These are phyloP conservation scores for Millerozyma miso DNA, from an alignment of 805 yeast species.

Conservation along the genomic window DNA sequence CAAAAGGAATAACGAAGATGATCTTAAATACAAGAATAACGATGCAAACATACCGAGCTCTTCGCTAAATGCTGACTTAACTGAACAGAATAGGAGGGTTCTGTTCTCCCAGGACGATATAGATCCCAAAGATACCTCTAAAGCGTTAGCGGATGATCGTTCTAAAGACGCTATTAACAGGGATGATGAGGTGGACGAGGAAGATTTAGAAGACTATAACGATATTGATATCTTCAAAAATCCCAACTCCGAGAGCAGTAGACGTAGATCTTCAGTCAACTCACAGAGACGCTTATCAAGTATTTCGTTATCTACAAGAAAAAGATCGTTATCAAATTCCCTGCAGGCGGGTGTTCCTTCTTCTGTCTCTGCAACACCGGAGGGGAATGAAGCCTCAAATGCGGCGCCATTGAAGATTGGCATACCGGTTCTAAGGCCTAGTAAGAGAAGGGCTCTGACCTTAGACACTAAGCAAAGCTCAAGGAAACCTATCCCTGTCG, in stretches of 20 bases:
- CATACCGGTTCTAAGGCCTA: conserved; percentile 30
- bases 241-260: conserved; percentile 11
- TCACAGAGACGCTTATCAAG: conserved; percentile 36
- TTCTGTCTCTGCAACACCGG: conserved; percentile 10
- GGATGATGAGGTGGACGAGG: conserved; percentile 14
- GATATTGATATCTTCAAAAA: conserved; percentile 27
- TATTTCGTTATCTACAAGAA: conserved; percentile 21
- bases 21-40: background rate
- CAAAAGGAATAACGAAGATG: background rate
- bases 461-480: conserved; percentile 7
- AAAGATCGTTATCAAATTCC: conserved; percentile 29
- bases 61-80: conserved; percentile 2
- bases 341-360: conserved; percentile 6
- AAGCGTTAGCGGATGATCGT: conserved; percentile 1
- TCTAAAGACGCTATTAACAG: conserved; percentile 8
- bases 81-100: too few relatives aligned
- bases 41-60: conserved; percentile 4
- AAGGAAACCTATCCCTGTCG: conserved; percentile 7
- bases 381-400: conserved; percentile 7
- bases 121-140: conserved; percentile 23
- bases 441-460: conserved; percentile 28
- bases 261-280: conserved; percentile 26
- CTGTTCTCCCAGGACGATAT: conserved; percentile 13
- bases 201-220: conserved; percentile 14
- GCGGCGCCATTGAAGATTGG: conserved; percentile 31